Evolutionary conservation across 1,139 yeast species (phyloP), one percentile per base, ranked within the genome.

Genomic region (Nakaseomyces glabratus): DNA sequence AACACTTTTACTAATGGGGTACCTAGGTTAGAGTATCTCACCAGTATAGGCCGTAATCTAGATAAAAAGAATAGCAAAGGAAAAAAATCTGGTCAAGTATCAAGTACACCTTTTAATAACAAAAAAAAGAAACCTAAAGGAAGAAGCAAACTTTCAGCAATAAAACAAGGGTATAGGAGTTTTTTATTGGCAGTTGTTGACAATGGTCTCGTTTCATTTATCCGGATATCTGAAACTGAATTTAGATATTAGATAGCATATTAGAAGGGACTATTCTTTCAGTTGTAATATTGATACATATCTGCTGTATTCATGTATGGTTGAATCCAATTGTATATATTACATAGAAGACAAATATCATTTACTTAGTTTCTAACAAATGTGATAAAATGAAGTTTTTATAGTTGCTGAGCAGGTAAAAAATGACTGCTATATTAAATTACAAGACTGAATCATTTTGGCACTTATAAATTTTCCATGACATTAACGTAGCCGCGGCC

Each of bases 401-500:
- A n/a, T n/a, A n/a, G n/a, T n/a, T n/a, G n/a, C n/a, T n/a, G n/a
- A n/a, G n/a, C n/a, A n/a, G n/a, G n/a, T n/a, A n/a, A n/a, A n/a
- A n/a, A n/a, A n/a, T n/a, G n/a, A n/a, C n/a, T n/a, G n/a, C n/a
- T n/a, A n/a, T n/a, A n/a, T n/a, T n/a, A n/a, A n/a, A n/a, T n/a
- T n/a, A n/a, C n/a, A n/a, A n/a, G n/a, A n/a, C n/a, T n/a, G n/a
- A n/a, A n/a, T n/a, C n/a, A n/a, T n/a, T n/a, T n/a, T n/a, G n/a
- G n/a, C n/a, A n/a, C n/a, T n/a, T n/a, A n/a, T n/a, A n/a, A n/a
- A n/a, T 26, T 26, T 18, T 68, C 75, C 76, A 82, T 70, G 6
- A 84, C 85, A 53, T 82, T 86, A 28, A 82, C 88, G 55, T 84
- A 84, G n/a, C 80, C 82, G 48, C 86, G 69, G 44, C 75, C 77